phyloP scores from a whole-genome alignment of 441 rosid species.

The Gossypium laxum region DNA sequence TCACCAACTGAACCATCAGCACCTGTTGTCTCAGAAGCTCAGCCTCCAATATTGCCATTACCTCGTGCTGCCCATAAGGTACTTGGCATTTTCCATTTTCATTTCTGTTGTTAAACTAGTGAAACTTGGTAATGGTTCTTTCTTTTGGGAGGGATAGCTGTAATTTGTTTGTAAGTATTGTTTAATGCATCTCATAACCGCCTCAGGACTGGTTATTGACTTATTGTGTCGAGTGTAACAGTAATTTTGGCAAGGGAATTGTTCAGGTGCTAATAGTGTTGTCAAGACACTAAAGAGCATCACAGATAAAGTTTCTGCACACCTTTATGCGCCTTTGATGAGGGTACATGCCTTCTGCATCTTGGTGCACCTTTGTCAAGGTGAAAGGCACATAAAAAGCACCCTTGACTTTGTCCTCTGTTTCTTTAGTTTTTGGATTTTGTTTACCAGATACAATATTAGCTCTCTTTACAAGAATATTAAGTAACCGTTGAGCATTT shows the following conservation, averaged over 20 bases:
- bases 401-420: background rate
- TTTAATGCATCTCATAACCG: background rate
- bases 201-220: background rate
- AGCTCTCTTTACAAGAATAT: background rate
- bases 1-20: constrained; percentile 40
- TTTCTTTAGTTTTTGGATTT: background rate
- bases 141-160: background rate
- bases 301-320: background rate
- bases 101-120: background rate
- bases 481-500: background rate
- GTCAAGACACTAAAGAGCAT: background rate
- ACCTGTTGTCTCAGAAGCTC: constrained; percentile 38
- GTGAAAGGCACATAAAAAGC: background rate
- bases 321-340: background rate
- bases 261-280: background rate
- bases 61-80: constrained; percentile 55
- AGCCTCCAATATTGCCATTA: constrained; percentile 79
- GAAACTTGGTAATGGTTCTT: background rate
- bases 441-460: background rate
- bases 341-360: background rate
- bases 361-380: background rate
- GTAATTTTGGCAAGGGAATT: background rate
- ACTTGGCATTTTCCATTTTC: background rate
- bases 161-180: background rate
- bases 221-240: background rate